A percentile compares a stretch with the other conserved stretches of the same genome.
Evolutionary conservation across 345 rosid genomes (phyloP).

Genomic region (Atalantia buxifolia): DNA sequence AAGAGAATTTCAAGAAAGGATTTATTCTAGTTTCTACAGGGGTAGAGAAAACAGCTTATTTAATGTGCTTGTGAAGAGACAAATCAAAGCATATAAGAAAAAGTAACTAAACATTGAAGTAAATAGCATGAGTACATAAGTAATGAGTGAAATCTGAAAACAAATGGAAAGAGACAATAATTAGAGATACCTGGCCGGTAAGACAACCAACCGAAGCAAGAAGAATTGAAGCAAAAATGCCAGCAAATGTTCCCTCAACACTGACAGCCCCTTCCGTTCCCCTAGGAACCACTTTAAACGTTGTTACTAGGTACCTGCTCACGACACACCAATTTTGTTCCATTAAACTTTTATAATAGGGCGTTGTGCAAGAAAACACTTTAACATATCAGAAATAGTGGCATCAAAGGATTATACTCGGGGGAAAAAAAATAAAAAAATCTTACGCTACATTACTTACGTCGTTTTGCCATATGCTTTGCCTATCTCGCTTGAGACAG

Average conservation of each 20-base stretch:
- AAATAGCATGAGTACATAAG: not conserved
- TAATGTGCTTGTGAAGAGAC: not conserved
- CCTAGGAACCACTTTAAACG: conserved; percentile 81
- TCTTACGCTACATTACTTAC: conserved; percentile 43
- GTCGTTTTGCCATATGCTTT: conserved; percentile 95
- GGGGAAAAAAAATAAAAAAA: not conserved
- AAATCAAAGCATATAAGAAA: not conserved
- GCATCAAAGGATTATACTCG: not conserved
- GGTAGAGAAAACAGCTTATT: not conserved
- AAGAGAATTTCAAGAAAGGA: not conserved
- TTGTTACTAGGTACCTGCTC: conserved; percentile 78
- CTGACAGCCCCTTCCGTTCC: conserved; percentile 98
- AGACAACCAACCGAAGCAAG: conserved; percentile 70
- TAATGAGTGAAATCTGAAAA: not conserved
- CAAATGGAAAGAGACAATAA: not conserved
- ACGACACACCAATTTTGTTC: not conserved
- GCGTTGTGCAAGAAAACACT: not conserved
- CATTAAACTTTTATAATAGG: not conserved
- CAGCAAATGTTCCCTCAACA: conserved; percentile 90
- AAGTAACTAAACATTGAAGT: not conserved
- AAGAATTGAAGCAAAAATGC: conserved; percentile 69
- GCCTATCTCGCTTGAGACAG: conserved; percentile 93
- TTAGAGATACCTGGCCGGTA: conserved; percentile 58
- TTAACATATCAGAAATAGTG: not conserved
- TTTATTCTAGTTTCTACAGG: not conserved